Base-by-base conservation (phyloP, 1,284 basidiomycete genomes). In the Puccinia horiana region DNA sequence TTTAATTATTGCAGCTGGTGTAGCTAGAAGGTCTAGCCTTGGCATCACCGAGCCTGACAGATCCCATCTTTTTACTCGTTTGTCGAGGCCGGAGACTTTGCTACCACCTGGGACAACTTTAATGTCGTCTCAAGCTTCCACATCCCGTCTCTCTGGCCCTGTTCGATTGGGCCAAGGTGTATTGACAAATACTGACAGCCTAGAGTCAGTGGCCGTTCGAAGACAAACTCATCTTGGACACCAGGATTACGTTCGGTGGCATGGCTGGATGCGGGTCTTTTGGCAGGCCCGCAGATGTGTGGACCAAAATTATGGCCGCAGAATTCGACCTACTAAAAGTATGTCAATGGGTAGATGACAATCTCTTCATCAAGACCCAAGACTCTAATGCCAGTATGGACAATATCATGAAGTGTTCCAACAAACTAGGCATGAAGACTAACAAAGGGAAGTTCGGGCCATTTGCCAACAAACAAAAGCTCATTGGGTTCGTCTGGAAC, bases 271-370 rank as follows among this genome's bases (percentile, higher is more conserved):
- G 70, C 29, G 70, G 70, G 4, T 52, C 56, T 1, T 75, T 75
- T 29, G 73, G 73, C 11, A 6, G 73, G 0, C 73, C 73, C 18
- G 52, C 73, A 42, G 73, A 75, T 16, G 23, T 37, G 0, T 75
- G 73, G 73, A 56, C 35, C 16, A 35, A 23, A 23, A 56, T 75
- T 2, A 75, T 56, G 16, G 3, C 35, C 9, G 12, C 0, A 14
- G 47, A 37, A 18, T 75, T 75, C 3, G 40, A 75, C 8, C 8
- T 74, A 32, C 0, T 35, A 4, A 32, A 18, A 52, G 20, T 44
- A 12, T 74, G 49, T 20, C 11, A 49, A 5, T 75, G 73, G 73
- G 72, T 74, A 0, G 73, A 75, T 23, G 42, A 75, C 32, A 75
- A 75, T 16, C 23, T 75, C 2, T 56, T 75, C 9, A 26, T 75